Conservation (phyloP, 2,329 filamentous ascomycete species). For the Dactylonectria estremocensis region DNA sequence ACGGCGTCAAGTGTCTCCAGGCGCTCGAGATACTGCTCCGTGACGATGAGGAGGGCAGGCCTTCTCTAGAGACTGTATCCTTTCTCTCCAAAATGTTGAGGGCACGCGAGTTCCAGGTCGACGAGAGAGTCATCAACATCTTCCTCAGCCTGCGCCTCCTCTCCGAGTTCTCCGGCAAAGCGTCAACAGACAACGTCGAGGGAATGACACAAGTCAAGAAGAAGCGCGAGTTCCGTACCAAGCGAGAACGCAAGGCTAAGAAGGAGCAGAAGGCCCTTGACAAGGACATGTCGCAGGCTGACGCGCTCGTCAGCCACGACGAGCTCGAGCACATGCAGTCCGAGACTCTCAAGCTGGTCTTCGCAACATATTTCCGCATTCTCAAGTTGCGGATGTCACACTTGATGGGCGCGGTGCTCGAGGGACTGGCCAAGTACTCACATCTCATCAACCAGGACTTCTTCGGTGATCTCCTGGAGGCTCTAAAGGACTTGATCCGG, state of each 20-base stretch:
- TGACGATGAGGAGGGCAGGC: constrained; percentile 90
- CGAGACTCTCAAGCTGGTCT: constrained; percentile 96
- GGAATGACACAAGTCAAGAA: constrained; percentile 72
- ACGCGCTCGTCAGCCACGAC: constrained; percentile 92
- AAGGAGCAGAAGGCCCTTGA: constrained; percentile 91
- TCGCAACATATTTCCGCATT: constrained; percentile 94
- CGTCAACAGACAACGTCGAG: constrained; percentile 84
- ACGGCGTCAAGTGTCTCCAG: constrained; percentile 83
- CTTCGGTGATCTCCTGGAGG: constrained; percentile 96
- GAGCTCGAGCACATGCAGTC: constrained; percentile 95
- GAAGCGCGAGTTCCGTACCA: constrained; percentile 90
- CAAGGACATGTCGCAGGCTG: constrained; percentile 93
- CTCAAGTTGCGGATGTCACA: constrained; percentile 85
- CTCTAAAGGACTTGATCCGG: constrained; percentile 91
- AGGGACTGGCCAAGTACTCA: constrained; percentile 93
- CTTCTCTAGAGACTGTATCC: constrained; percentile 88
- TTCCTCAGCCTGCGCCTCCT: constrained; percentile 92
- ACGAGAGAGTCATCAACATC: constrained; percentile 90
- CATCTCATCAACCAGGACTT: constrained; percentile 99
- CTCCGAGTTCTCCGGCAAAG: constrained; percentile 89
- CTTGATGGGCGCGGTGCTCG: constrained; percentile 96
- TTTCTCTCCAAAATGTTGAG: constrained; percentile 97
- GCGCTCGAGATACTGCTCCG: constrained; percentile 86
- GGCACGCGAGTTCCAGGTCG: constrained; percentile 83
- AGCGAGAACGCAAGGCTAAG: constrained; percentile 84